Base-by-base conservation (phyloP, 306 rosid genomes). In the Cicer pinnatifidum region DNA sequence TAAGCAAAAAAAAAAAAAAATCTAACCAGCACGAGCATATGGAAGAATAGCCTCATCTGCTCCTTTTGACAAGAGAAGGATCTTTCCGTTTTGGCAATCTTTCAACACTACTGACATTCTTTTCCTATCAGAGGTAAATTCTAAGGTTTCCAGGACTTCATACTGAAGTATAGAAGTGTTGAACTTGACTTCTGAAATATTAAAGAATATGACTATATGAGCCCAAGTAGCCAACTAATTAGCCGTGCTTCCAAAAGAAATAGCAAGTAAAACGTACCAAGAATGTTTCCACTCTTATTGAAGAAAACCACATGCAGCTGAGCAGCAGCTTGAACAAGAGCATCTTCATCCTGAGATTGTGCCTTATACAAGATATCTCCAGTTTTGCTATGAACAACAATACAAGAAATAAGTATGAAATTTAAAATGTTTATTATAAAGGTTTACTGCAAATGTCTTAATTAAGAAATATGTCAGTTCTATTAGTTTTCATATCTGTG, bases 271-370 rank as follows among this genome's bases (percentile, higher is more conserved):
- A 37, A 52, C 41, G 41, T 84, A 94, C 99, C 99, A 40, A 90
- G 91, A 81, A 80, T 71, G 76, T 86, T 86, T 67, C 87, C 89
- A 69, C 35, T 90, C 85, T 83, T 94, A 75, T 84, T 91, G 85
- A 78, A 81, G 82, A 89, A 91, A 84, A 91, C 85, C 97, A 94
- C 88, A 81, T 91, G 93, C 85, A 94, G 75, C 75, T 52, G 81
- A 76, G 95, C 88, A 71, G 99, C 97, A 82, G 99, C 97, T 6
- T 76, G 89, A 63, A 94, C 99, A 75, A 94, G 97, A 69, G 99
- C 99, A 82, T 94, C 97, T 85, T 94, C 99, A 82, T 94, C 99
- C 87, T 94, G 97, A 76, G 99, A 94, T 78, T 94, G 99, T 46
- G 99, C 97, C 86, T 91, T 94, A 85, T 88, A 94, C 83, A 90